Evolutionary conservation across 768 basidiomycete genomes (phyloP), one percentile per base, ranked within the genome.

Genomic region (Psilocybe azurescens): DNA sequence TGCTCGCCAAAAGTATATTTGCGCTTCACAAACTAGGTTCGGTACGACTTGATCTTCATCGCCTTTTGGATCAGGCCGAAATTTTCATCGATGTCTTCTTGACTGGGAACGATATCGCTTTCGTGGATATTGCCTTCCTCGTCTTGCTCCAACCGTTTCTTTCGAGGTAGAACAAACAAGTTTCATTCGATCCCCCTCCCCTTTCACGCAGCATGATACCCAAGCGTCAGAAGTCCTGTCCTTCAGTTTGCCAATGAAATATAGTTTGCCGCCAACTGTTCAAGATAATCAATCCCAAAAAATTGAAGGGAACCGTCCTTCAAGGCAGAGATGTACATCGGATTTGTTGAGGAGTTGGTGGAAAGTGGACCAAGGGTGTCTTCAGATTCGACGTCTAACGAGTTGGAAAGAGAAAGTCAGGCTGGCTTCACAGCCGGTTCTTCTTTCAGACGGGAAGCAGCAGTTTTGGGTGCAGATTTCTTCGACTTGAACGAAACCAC

Each of bases 261-360:
- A 90, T 2, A 99, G 79, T 61, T 85, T 86, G 13, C 95, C 96
- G 14, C 91, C 86, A 52, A 86, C 24, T 24, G 83, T 72, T 99
- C 95, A 33, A 96, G 86, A 69, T 94, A 94, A 71, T 99, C 97
- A 20, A 98, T 80, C 97, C 97, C 99, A 80, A 90, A 99, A 81
- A 99, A 95, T 29, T 85, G 85, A 13, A 99, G 77, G 2, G 88
- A 91, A 1, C 94, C 95, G 65, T 97, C 94, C 3, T 98, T 94
- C 2, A 95, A 81, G 0, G 89, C 89, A 46, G 84, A 83, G 5
- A 87, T 65, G 20, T 80, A 71, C 71, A 69, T 70, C 53, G 80
- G 62, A 53, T 82, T 77, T 48, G 71, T 64, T 4, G 79, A 66
- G 5, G 77, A 74, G 16, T 29, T 63, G 5, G 78, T 72, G 2